phyloP scores from a whole-genome alignment of 331 rosid species.

The Telfairia occidentalis region DNA sequence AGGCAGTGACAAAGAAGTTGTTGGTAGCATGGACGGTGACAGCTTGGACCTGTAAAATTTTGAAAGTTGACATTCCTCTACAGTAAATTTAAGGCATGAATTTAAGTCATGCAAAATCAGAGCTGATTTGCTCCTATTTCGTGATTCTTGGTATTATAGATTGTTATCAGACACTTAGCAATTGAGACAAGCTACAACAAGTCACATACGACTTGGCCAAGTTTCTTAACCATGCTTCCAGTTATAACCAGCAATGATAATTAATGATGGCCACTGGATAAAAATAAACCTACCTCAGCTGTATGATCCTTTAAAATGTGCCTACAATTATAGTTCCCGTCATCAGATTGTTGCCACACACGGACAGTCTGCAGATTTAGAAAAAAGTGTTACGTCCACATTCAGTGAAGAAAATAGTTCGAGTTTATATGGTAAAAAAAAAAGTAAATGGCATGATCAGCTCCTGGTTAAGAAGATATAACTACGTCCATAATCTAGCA shows the following conservation, averaged over 20 bases:
- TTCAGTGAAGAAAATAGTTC: background rate
- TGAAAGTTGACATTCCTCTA: background rate
- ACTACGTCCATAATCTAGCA: background rate
- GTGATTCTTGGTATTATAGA: background rate
- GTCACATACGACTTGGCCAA: background rate
- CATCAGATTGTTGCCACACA: slow-evolving; percentile 76
- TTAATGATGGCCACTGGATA: background rate
- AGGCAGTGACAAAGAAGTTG: slow-evolving; percentile 85
- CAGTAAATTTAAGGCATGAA: background rate
- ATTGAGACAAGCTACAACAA: background rate
- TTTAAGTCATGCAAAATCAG: background rate
- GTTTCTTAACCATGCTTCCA: background rate
- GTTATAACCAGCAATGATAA: background rate
- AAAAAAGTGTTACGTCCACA: background rate
- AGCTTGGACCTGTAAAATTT: slow-evolving; percentile 79
- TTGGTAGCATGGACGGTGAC: slow-evolving; percentile 95
- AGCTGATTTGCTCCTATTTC: background rate
- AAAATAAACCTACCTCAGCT: slow-evolving; percentile 54
- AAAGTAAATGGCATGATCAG: background rate
- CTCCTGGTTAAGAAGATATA: background rate
- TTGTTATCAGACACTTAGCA: background rate
- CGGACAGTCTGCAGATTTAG: slow-evolving; percentile 70
- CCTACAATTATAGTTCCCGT: slow-evolving; percentile 62
- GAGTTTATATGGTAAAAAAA: background rate
- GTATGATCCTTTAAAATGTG: slow-evolving; percentile 75